Base-by-base conservation (phyloP, 257 asterid genomes). In the Rehmannia glutinosa region DNA sequence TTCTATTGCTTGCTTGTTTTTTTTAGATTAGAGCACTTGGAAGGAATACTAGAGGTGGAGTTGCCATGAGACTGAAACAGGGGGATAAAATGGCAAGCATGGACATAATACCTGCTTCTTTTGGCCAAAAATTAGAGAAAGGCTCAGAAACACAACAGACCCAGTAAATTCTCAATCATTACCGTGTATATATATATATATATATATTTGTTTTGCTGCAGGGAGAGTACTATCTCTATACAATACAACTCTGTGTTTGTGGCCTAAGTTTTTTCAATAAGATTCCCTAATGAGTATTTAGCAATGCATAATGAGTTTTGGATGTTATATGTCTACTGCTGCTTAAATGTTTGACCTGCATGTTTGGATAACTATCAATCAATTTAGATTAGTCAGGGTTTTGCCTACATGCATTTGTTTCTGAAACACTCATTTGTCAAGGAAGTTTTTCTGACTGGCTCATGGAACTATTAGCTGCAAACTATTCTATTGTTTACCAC, bases 1-100 rank as follows among this genome's bases (percentile, higher is more conserved):
- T 69, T 55, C 77, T 33, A 38, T 41, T 73, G 30, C 28, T 72
- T 74, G 30, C 33, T 70, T 60, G 43, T 25, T 25, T 79, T 79
- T 38, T 74, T 61, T 82, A 93, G 99, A 75, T 91, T 70, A 85
- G 99, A 77, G 84, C 99, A 16, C 88, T 88, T 61, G 91, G 97
- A 73, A 86, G 99, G 81, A 86, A 85, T 74, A 88, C 97, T 35
- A 86, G 97, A 75, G 99, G 99, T 53, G 82, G 95, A 24, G 72
- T 87, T 77, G 99, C 97, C 78, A 94, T 94, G 99, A 85, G 91
- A 77, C 74, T 94, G 68, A 94, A 79, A 76, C 83, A 68, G 57
- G 97, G 75, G 68, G 99, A 94, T 82, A 85, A 87, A 73, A 84
- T 94, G 85, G 96, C 99, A 25, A 80, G 99, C 87, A 82, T 88